phyloP scores from a whole-genome alignment of 495 filamentous ascomycete genomes.

The Penicillium antarcticum region DNA sequence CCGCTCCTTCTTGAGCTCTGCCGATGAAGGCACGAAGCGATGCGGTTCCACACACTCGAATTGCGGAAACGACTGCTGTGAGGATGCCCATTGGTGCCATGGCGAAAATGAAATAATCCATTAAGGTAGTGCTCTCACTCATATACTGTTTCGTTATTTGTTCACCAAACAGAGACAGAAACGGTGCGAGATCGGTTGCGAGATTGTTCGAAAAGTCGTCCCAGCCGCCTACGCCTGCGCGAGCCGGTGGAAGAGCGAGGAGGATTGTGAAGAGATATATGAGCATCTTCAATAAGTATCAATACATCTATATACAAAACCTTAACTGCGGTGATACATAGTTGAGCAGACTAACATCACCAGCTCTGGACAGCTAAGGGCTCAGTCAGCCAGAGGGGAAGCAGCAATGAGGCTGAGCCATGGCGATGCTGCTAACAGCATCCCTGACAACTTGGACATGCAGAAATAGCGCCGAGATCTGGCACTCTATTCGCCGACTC shows the following conservation, averaged over 20 bases:
- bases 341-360: too few relatives aligned
- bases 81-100: background rate
- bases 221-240: background rate
- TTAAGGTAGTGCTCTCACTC: background rate
- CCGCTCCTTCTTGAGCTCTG: slow-evolving; percentile 1
- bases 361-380: too few relatives aligned
- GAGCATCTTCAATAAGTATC: too few relatives aligned
- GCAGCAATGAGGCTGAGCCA: too few relatives aligned
- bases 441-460: too few relatives aligned
- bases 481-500: too few relatives aligned
- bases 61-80: background rate
- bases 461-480: too few relatives aligned
- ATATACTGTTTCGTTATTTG: background rate
- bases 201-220: slow-evolving; percentile 1
- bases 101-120: background rate
- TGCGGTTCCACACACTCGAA: background rate
- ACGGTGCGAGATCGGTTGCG: background rate
- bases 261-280: too few relatives aligned
- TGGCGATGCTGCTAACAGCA: too few relatives aligned
- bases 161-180: background rate
- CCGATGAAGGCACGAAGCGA: background rate
- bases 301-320: too few relatives aligned
- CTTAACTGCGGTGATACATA: too few relatives aligned
- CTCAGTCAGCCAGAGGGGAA: too few relatives aligned
- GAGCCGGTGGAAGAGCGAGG: background rate